A percentile compares a stretch with the other conserved stretches of the same genome.
phyloP scores from a whole-genome alignment of 2,329 filamentous ascomycete genomes.

The Exophiala lecanii-corni region DNA sequence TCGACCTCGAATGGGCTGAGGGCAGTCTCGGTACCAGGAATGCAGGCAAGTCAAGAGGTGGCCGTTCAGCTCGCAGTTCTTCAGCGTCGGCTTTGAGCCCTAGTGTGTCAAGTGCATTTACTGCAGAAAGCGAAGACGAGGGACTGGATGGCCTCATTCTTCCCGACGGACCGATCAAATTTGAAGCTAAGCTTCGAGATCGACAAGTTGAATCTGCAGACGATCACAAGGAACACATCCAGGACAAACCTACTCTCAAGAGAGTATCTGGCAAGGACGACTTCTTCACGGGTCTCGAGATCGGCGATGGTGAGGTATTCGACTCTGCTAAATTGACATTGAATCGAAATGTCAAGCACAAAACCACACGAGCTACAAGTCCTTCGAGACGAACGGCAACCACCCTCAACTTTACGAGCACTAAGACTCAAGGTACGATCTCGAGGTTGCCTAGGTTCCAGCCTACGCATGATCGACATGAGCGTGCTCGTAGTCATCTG shows the following conservation, averaged over 20 bases:
- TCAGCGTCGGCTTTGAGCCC: slow-evolving; percentile 86
- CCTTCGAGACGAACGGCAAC: slow-evolving; percentile 62
- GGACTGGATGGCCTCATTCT: slow-evolving; percentile 84
- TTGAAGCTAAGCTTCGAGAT: slow-evolving; percentile 71
- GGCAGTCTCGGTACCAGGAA: slow-evolving; percentile 87
- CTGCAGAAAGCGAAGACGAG: slow-evolving; percentile 89
- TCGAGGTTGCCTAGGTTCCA: slow-evolving; percentile 75
- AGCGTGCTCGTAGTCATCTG: slow-evolving; percentile 69
- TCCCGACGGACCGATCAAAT: slow-evolving; percentile 76
- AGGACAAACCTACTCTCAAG: slow-evolving; percentile 30
- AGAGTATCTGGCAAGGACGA: slow-evolving; percentile 55
- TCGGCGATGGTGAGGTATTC: slow-evolving; percentile 78
- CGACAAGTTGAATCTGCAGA: slow-evolving; percentile 51
- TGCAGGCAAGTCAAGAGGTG: slow-evolving; percentile 76
- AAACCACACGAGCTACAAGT: slow-evolving; percentile 64
- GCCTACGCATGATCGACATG: slow-evolving; percentile 52
- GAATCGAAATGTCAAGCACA: slow-evolving; percentile 88
- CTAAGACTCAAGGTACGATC: slow-evolving; percentile 48
- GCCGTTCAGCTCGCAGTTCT: slow-evolving; percentile 76
- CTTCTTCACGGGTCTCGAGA: slow-evolving; percentile 79
- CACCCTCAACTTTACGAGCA: slow-evolving; percentile 87
- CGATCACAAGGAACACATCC: slow-evolving; percentile 35
- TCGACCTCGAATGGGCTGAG: slow-evolving; percentile 82
- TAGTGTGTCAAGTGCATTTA: slow-evolving; percentile 86
- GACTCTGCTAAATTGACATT: slow-evolving; percentile 74